Evolutionary conservation across 1,139 yeast species (phyloP).

Genomic region (Saccharomycopsis crataegensis): DNA sequence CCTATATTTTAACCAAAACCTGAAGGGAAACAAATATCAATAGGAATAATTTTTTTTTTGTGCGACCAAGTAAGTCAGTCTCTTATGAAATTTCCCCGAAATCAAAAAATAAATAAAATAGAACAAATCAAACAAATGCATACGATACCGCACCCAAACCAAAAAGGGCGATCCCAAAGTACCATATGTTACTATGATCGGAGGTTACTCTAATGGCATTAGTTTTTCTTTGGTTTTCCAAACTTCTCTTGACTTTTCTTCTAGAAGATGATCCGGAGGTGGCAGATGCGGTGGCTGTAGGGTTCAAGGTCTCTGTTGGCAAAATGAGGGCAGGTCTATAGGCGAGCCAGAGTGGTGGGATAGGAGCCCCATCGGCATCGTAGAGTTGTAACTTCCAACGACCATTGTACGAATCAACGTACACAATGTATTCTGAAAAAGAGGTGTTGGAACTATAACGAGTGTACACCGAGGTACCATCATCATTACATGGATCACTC

Average conservation of each 20-base stretch:
- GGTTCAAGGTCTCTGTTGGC: constrained; percentile 86
- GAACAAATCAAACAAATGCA: constrained; percentile 15
- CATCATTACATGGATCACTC: constrained; percentile 72
- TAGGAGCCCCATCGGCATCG: constrained; percentile 72
- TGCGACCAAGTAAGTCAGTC: too few relatives aligned
- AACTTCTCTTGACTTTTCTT: constrained; percentile 52
- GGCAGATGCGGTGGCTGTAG: constrained; percentile 44
- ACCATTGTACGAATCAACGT: constrained; percentile 76
- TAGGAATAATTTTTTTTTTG: too few relatives aligned
- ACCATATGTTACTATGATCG: constrained; percentile 48
- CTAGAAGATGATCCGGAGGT: constrained; percentile 30
- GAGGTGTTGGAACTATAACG: constrained; percentile 64
- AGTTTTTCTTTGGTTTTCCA: constrained; percentile 76
- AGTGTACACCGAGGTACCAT: constrained; percentile 51
- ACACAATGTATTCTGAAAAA: constrained; percentile 51
- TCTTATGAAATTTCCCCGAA: background rate
- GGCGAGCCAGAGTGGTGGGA: constrained; percentile 86
- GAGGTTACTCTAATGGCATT: constrained; percentile 50
- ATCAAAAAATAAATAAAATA: background rate
- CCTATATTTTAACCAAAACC: too few relatives aligned
- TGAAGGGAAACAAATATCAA: too few relatives aligned
- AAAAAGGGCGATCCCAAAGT: constrained; percentile 35
- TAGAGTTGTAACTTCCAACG: constrained; percentile 66
- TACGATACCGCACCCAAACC: constrained; percentile 32
- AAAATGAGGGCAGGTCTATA: constrained; percentile 94